phyloP scores from a whole-genome alignment of 768 basidiomycete genomes.

The Brasilioporus rufonigricans region DNA sequence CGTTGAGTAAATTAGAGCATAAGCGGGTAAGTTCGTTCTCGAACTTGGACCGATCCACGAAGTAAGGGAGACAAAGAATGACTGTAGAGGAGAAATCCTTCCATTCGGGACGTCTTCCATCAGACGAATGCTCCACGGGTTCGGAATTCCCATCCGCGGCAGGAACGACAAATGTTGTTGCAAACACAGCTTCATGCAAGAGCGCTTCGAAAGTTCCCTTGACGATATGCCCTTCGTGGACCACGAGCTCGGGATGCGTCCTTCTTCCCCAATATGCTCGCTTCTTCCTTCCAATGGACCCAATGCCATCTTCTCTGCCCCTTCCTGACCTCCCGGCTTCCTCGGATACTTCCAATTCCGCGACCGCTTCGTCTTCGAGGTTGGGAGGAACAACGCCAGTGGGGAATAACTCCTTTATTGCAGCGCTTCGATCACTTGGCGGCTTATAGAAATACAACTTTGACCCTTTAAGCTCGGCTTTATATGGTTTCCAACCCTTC shows the following conservation, averaged over 20 bases:
- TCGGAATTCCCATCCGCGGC: constrained; percentile 15
- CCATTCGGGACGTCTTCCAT: constrained; percentile 43
- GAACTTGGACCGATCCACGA: constrained; percentile 54
- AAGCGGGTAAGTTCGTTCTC: constrained; percentile 71
- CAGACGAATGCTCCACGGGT: constrained; percentile 16
- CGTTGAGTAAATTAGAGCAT: constrained; percentile 61
- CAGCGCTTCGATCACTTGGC: constrained; percentile 61
- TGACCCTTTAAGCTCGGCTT: constrained; percentile 78
- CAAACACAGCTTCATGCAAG: constrained; percentile 78
- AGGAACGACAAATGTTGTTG: constrained; percentile 53
- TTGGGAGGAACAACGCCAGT: constrained; percentile 54
- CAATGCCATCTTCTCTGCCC: constrained; percentile 31
- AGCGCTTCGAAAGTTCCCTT: constrained; percentile 78
- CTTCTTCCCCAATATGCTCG: constrained; percentile 76
- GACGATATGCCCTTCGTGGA: constrained; percentile 42
- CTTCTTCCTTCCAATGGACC: constrained; percentile 45
- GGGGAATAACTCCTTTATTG: constrained; percentile 75
- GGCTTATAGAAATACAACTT: constrained; percentile 88
- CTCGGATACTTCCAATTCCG: constrained; percentile 28
- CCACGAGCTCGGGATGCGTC: constrained; percentile 69
- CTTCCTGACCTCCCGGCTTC: constrained; percentile 31
- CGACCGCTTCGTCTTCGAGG: constrained; percentile 44
- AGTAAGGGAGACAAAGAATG: constrained; percentile 56
- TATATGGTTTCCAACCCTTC: constrained; percentile 87
- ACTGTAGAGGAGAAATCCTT: constrained; percentile 61